Base-by-base conservation (phyloP, 1,139 yeast species). In the Arxiozyma telluris region DNA sequence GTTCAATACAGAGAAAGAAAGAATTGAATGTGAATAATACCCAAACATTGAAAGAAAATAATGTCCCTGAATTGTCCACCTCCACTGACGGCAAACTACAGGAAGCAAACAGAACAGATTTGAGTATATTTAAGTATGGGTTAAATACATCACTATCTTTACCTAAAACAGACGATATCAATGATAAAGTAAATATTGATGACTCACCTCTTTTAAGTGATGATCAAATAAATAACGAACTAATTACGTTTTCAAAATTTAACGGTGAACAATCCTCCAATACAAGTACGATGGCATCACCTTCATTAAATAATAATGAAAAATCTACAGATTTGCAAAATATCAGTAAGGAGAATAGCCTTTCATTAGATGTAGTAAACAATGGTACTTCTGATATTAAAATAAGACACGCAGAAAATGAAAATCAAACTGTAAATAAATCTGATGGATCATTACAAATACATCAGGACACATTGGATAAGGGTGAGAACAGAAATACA, bases 1-100 rank as follows among this genome's bases (percentile, higher is more conserved):
- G 55, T 3, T 50, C 57, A 6, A 59, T 50, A 18, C 23, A 53
- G 23, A 53, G 57, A 8, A 53, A 49, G 9, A 58, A 58, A 6
- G 55, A 49, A 12, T 53, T 45, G 6, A 55, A 55, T 4, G 34
- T 25, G 23, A 51, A 50, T 23, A 34, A 48, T n/a, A 53, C 34
- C 11, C 39, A 54, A 20, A 58, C 55, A 18, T 55, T 44, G 18
- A 53, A 54, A 52, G 52, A 48, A 18, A 41, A 25, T n/a, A 21
- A 41, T 25, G 4, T 8, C 17, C 30, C 39, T n/a, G 47, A 9
- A 30, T 17, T 30, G 7, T 12, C 41, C n/a, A 1, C 20, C 34
- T 3, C 41, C 18, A 20, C 30, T n/a, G 23, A 27, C 22, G 23
- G 25, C 11, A 44, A 25, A n/a, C 15, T 17, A 25, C 17, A 12